Evolutionary conservation across 2,329 filamentous ascomycete species (phyloP).

Genomic region (Aspergillus texensis): DNA sequence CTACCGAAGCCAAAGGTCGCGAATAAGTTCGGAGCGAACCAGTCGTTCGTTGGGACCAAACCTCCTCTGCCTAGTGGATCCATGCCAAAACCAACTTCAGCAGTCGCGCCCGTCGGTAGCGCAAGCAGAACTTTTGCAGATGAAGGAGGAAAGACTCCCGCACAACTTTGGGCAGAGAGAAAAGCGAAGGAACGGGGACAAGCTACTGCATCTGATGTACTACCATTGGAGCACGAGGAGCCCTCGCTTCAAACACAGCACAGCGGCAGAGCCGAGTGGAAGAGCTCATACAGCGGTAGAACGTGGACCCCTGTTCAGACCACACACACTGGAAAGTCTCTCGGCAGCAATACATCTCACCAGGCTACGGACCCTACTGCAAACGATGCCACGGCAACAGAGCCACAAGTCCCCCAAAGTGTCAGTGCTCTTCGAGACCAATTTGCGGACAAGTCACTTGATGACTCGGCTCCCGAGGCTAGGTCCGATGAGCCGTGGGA

Average conservation of each 20-base stretch:
- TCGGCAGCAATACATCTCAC: slow-evolving; percentile 53
- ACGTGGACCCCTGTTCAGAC: slow-evolving; percentile 85
- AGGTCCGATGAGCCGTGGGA: slow-evolving; percentile 67
- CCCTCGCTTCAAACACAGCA: slow-evolving; percentile 66
- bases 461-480: slow-evolving; percentile 56
- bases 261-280: slow-evolving; percentile 78
- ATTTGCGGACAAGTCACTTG: slow-evolving; percentile 68
- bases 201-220: slow-evolving; percentile 52
- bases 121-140: slow-evolving; percentile 94
- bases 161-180: slow-evolving; percentile 96
- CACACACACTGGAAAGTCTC: slow-evolving; percentile 68
- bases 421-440: slow-evolving; percentile 77
- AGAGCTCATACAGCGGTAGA: slow-evolving; percentile 88
- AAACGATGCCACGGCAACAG: slow-evolving; percentile 52
- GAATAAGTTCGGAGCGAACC: slow-evolving; percentile 77
- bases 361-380: slow-evolving; percentile 66
- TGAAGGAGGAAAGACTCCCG: slow-evolving; percentile 91
- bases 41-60: slow-evolving; percentile 84
- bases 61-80: slow-evolving; percentile 76
- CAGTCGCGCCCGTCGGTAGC: slow-evolving; percentile 65
- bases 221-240: slow-evolving; percentile 43
- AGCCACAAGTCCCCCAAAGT: slow-evolving; percentile 59
- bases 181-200: slow-evolving; percentile 76
- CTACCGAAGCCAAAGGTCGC: slow-evolving; percentile 94
- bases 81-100: slow-evolving; percentile 61